These are phyloP conservation scores for Hawksworthiomyces lignivorus DNA, from an alignment of 2,329 filamentous ascomycete species.

Conservation along the genomic window DNA sequence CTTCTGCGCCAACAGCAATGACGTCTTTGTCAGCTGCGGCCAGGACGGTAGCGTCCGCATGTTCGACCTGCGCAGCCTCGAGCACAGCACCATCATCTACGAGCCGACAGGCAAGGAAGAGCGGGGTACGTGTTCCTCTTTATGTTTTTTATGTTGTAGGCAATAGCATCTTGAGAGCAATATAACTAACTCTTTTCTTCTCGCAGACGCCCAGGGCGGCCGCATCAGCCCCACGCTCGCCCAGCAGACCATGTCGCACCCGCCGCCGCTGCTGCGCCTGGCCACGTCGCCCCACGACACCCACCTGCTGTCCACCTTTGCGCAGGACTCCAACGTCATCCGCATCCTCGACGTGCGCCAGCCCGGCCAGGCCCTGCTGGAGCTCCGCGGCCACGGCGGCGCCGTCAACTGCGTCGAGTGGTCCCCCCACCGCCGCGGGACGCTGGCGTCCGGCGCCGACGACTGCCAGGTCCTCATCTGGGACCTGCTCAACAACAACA, in stretches of 20 bases:
- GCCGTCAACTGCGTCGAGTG: constrained; percentile 91
- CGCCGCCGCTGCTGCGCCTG: constrained; percentile 69
- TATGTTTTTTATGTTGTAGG: background rate
- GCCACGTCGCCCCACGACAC: constrained; percentile 92
- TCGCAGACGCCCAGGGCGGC: constrained; percentile 46
- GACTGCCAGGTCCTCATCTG: constrained; percentile 88
- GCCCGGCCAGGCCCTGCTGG: constrained; percentile 87
- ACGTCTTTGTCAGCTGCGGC: constrained; percentile 96
- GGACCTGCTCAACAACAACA: constrained; percentile 71
- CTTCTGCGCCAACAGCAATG: constrained; percentile 96
- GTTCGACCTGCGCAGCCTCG: constrained; percentile 93
- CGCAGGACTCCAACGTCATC: constrained; percentile 84
- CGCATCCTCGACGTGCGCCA: constrained; percentile 94
- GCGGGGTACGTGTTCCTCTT: constrained; percentile 45
- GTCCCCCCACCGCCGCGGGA: constrained; percentile 75
- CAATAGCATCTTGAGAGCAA: no score
- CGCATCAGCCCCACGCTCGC: constrained; percentile 67
- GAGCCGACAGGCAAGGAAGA: constrained; percentile 86
- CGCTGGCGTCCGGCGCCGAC: constrained; percentile 84
- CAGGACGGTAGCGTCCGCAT: constrained; percentile 96
- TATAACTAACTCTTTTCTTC: no score
- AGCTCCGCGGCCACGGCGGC: constrained; percentile 81
- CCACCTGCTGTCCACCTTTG: constrained; percentile 94
- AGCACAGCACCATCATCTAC: constrained; percentile 98
- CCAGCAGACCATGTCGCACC: constrained; percentile 69